Conservation (phyloP, 768 basidiomycete genomes). For the Trametes cubensis region DNA sequence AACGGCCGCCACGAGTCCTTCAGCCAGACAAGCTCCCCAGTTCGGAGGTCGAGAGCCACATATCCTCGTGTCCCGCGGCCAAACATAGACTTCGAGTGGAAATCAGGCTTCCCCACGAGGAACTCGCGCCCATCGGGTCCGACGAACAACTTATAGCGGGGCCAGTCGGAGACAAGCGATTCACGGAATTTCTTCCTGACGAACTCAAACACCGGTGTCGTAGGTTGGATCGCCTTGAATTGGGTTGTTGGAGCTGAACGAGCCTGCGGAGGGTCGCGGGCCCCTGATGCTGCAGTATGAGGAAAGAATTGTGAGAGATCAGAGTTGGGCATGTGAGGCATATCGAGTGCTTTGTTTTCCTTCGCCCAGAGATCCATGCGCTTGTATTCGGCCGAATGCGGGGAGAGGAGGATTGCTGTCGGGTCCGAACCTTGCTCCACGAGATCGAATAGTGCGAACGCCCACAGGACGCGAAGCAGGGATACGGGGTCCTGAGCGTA, state of each 20-base stretch:
- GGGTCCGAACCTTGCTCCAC: conserved; percentile 7
- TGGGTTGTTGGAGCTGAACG: too few relatives aligned
- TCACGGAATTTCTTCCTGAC: background rate
- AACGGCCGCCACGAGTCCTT: conserved; percentile 22
- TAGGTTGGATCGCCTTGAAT: too few relatives aligned
- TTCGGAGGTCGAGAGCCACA: conserved; percentile 12
- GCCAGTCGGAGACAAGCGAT: background rate
- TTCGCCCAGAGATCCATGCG: background rate
- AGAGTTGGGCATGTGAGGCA: background rate
- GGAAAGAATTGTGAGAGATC: too few relatives aligned
- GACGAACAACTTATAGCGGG: conserved; percentile 7
- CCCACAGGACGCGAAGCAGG: background rate
- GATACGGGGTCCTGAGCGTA: conserved; percentile 2
- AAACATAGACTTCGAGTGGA: background rate
- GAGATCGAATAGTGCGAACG: background rate
- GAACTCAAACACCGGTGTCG: background rate
- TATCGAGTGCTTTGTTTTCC: background rate
- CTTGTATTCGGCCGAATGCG: background rate
- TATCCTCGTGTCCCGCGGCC: conserved; percentile 19
- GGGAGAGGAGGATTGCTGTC: background rate
- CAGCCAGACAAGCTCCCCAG: conserved; percentile 14
- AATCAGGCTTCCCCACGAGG: conserved; percentile 10
- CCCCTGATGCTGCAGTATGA: too few relatives aligned
- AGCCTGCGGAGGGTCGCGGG: too few relatives aligned
- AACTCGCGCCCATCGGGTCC: background rate